phyloP scores from a whole-genome alignment of 139 green algal species.

The Closterium sp. region DNA sequence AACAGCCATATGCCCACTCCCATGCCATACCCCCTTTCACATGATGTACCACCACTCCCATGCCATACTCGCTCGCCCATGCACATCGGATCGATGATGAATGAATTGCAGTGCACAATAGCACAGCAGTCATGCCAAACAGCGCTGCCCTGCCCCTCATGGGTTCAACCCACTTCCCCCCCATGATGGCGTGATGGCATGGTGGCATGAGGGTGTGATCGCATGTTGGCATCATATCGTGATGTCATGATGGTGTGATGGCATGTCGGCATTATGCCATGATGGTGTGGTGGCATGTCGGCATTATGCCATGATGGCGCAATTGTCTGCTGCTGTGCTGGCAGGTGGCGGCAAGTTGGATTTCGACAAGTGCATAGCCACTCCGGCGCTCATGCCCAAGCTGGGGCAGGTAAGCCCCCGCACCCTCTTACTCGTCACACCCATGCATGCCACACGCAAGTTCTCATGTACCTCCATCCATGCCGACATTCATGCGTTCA shows the following conservation, averaged over 20 bases:
- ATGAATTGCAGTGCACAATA: no score
- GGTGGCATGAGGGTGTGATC: neutral
- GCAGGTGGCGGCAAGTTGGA: conserved; percentile 45
- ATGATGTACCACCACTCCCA: neutral
- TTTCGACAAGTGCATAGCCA: conserved; percentile 57
- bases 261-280: neutral
- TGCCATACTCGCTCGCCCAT: neutral
- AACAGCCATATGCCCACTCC: neutral
- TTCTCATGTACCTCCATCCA: conserved; percentile 92
- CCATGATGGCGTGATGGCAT: neutral
- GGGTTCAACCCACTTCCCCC: no score
- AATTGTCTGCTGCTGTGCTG: neutral
- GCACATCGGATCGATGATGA: no score
- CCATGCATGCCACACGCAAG: conserved; percentile 80
- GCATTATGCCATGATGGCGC: neutral
- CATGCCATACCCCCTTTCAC: neutral
- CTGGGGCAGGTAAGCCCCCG: conserved; percentile 59
- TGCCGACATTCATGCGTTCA: neutral
- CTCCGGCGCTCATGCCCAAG: conserved; percentile 79
- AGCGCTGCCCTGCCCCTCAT: no score
- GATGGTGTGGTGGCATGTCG: neutral
- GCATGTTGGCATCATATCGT: neutral
- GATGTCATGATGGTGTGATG: neutral
- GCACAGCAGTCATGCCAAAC: no score
- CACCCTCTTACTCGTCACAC: conserved; percentile 57